A percentile compares a stretch with the other conserved stretches of the same genome.
phyloP scores from a whole-genome alignment of 1,284 basidiomycete genomes.

The Apiotrichum sp. region DNA sequence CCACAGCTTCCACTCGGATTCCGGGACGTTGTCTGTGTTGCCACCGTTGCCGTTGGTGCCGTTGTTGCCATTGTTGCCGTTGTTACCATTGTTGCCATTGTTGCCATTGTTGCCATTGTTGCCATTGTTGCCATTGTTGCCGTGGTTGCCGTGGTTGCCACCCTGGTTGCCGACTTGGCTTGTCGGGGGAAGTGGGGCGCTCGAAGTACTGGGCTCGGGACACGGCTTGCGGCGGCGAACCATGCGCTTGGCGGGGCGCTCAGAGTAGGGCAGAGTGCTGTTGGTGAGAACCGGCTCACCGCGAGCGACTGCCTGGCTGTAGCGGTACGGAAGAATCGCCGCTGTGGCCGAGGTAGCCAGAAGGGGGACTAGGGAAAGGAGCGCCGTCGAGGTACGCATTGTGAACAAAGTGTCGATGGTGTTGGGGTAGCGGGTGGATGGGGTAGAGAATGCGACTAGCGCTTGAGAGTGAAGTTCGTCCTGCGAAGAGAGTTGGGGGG shows the following conservation, averaged over 20 bases:
- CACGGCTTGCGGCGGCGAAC: too few relatives aligned
- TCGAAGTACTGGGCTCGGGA: neutral
- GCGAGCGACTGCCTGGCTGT: neutral
- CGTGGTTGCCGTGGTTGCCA: too few relatives aligned
- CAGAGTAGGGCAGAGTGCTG: neutral
- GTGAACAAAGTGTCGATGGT: neutral
- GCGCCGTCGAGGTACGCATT: constrained; percentile 1
- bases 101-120: neutral
- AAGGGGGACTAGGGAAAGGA: constrained; percentile 6
- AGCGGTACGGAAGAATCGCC: neutral
- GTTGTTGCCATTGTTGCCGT: neutral
- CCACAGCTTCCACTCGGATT: constrained; percentile 27
- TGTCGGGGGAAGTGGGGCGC: neutral
- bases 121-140: too few relatives aligned
- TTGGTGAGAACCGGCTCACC: constrained; percentile 5
- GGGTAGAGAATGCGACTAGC: neutral
- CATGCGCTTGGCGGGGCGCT: too few relatives aligned
- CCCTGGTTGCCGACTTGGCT: too few relatives aligned
- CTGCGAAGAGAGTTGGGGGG: neutral
- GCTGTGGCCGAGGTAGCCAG: constrained; percentile 2
- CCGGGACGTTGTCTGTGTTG: neutral
- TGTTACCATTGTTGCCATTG: constrained; percentile 13
- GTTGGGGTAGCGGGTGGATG: neutral
- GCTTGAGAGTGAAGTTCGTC: neutral
- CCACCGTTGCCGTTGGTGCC: constrained; percentile 13